phyloP scores from a whole-genome alignment of 352 stramenopile species.

The Thalassiosira delicatula region DNA sequence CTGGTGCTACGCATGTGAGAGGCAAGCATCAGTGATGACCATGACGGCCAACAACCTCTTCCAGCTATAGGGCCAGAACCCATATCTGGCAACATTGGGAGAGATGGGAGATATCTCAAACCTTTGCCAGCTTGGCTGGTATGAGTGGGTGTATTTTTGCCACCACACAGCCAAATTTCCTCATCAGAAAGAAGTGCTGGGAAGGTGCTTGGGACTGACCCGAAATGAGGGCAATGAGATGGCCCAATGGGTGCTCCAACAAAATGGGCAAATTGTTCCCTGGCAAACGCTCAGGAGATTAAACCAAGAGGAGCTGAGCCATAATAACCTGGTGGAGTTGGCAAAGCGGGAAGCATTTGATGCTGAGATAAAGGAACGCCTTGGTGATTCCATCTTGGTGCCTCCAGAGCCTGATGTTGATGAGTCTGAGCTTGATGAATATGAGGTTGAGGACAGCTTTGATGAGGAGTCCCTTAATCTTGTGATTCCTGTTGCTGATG shows the following conservation, averaged over 20 bases:
- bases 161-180: conserved; percentile 6
- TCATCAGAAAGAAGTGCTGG: conserved; percentile 36
- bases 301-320: conserved; percentile 21
- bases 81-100: conserved; percentile 19
- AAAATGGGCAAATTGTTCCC: conserved; percentile 40
- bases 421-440: background rate
- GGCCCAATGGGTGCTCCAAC: conserved; percentile 32
- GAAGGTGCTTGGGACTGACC: conserved; percentile 48
- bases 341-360: conserved; percentile 32
- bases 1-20: conserved; percentile 46
- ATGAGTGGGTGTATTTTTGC: conserved; percentile 58
- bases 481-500: conserved; percentile 32
- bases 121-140: conserved; percentile 37
- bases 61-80: conserved; percentile 35
- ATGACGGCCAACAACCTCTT: conserved; percentile 43
- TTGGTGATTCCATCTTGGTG: conserved; percentile 21
- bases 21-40: conserved; percentile 33
- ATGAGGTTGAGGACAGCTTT: background rate
- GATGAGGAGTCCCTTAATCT: background rate
- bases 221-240: conserved; percentile 42
- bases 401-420: background rate
- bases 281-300: conserved; percentile 17
- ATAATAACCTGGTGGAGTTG: conserved; percentile 14
- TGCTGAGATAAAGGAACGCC: background rate
- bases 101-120: conserved; percentile 44